Base-by-base conservation (phyloP, 768 basidiomycete species). In the Crepidotus variabilis region DNA sequence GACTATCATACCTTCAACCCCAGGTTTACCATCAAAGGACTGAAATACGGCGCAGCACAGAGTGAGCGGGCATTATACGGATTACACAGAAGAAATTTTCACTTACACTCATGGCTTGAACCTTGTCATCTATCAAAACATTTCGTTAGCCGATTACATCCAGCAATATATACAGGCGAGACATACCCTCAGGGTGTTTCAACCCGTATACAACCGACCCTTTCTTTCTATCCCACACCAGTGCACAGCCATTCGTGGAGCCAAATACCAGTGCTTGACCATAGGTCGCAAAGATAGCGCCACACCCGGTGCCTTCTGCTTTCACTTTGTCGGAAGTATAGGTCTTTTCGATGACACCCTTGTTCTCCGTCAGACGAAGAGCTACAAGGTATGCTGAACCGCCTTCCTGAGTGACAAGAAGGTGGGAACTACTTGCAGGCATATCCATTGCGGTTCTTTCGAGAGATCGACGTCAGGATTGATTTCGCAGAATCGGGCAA, bases 181-280 rank as follows among this genome's bases (percentile, higher is more conserved):
- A 61, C 78, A 61, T 65, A 86, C 85, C 79, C 60, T 84, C 80
- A 13, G 77, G 76, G 60, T 87, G 84, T 59, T 84, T 81, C 61
- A 88, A 65, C 28, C 81, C 86, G 67, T 82, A 84, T 13, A 85
- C 74, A 22, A 86, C 67, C 2, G 70, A 71, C 10, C 76, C 80
- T 54, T 76, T 81, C 64, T 72, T 73, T 64, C 72, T 77, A 62
- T 88, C 84, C 86, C 87, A 88, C 32, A 83, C 79, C 36, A 87
- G 69, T 24, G 82, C 72, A 65, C 78, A 84, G 18, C 76, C 77
- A 16, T 84, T 81, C 18, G 77, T 69, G 24, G 65, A 71, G 23
- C 86, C 87, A 61, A 82, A 87, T 55, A 88, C 62, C 21, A 88
- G 77, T 7, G 75, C 75, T 59, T 80, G 78, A 14, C 80, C 83